Base-by-base conservation (phyloP, 1,139 yeast genomes). In the Magnusiomyces ingens region DNA sequence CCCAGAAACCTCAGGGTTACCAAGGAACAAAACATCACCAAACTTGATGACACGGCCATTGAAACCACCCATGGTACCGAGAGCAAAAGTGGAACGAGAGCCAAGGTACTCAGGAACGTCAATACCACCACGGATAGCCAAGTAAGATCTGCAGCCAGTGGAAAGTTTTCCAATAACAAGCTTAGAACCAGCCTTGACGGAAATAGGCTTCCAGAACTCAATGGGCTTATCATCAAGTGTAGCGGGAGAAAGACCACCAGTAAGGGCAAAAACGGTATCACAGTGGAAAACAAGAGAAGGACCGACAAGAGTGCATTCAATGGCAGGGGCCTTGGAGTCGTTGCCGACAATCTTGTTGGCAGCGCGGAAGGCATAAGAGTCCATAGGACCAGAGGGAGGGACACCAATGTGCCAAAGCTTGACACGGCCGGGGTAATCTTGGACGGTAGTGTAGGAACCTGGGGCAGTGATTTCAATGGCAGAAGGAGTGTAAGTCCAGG, bases 321-420 rank as follows among this genome's bases (percentile, higher is more conserved):
- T 77, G 46, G 95, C 96, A 12, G 98, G 96, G 15, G 96, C 85
- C 48, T 77, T 74, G 61, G 75, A 71, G 62, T 85, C 80, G 70
- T 93, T 91, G 57, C 97, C 97, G 52, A 93, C 97, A 65, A 88
- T 81, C 67, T 86, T 75, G 74, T 93, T 91, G 36, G 96, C 96
- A 58, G 89, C 68, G 66, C 96, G 79, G 74, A 90, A 91, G 1
- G 97, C 82, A 63, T 84, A 90, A 57, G 84, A 81, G 71, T 93
- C 98, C 98, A 93, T 93, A 59, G 98, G 96, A 48, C 99, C 99
- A 41, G 96, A 88, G 10, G 98, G 98, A 35, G 99, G 99, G 54
- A 93, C 97, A 68, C 99, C 99, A 55, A 73, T 76, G 66, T 84
- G 79, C 98, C 98, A 93, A 68, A 85, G 80, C 13, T 91, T 85